These are phyloP conservation scores for Fraxinus velutina DNA, from an alignment of 305 asterid genomes.

Conservation along the genomic window DNA sequence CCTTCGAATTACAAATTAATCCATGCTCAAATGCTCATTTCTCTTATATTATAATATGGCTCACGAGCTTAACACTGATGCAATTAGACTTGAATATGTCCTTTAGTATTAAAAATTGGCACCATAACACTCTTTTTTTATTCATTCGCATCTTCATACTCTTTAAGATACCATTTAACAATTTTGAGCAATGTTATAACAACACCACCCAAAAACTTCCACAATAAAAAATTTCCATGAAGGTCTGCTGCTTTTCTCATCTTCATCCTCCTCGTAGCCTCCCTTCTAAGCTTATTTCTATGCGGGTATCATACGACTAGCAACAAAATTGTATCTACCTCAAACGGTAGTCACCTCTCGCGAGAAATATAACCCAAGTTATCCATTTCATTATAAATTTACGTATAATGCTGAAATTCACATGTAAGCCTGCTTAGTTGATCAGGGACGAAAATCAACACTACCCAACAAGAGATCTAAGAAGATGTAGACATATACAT, in stretches of 20 bases:
- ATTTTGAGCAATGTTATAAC: background rate
- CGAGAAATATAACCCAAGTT: background rate
- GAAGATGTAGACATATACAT: slow-evolving; percentile 21
- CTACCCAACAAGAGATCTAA: slow-evolving; percentile 23
- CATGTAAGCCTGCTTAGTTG: background rate
- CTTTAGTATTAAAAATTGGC: background rate
- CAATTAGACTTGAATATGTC: background rate
- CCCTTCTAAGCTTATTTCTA: background rate
- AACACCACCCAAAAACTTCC: background rate
- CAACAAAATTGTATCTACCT: background rate
- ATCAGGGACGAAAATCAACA: background rate
- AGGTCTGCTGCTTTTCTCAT: background rate
- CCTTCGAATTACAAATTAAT: background rate
- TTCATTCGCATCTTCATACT: background rate
- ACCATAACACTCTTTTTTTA: background rate
- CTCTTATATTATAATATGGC: background rate
- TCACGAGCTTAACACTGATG: background rate
- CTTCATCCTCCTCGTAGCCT: background rate
- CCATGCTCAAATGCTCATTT: background rate
- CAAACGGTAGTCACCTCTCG: background rate
- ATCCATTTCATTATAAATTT: background rate
- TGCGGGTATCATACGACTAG: background rate
- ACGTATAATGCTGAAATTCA: background rate
- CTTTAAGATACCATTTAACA: background rate
- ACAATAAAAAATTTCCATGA: background rate